phyloP scores from a whole-genome alignment of 2,329 filamentous ascomycete genomes.

The Exophiala mesophila region DNA sequence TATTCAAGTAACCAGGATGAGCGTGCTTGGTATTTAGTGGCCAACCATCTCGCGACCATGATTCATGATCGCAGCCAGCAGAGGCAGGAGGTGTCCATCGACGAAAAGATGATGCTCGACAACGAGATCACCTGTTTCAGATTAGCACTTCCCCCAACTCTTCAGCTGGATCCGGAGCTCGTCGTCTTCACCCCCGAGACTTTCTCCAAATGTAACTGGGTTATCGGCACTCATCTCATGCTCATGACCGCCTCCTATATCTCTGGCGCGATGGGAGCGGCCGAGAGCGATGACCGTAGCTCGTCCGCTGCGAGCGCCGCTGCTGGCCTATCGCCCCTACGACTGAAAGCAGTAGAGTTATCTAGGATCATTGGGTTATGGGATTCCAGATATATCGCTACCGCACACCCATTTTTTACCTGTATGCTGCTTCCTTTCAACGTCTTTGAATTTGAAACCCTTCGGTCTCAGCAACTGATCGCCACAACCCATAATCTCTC shows the following conservation, averaged over 20 bases:
- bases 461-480: constrained; percentile 14
- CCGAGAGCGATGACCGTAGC: constrained; percentile 16
- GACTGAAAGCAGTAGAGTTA: constrained; percentile 17
- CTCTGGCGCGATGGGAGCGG: constrained; percentile 11
- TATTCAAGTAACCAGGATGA: constrained; percentile 15
- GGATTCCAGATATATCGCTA: constrained; percentile 18
- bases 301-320: constrained; percentile 10
- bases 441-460: constrained; percentile 13
- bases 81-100: constrained; percentile 12
- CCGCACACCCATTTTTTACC: constrained; percentile 17
- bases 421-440: constrained; percentile 19
- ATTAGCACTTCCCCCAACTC: constrained; percentile 15
- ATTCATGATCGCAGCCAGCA: constrained; percentile 18
- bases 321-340: constrained; percentile 7
- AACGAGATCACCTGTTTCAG: constrained; percentile 21
- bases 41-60: constrained; percentile 17
- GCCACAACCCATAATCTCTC: constrained; percentile 15
- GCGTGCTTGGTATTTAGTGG: constrained; percentile 19
- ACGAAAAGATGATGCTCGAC: constrained; percentile 19
- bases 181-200: constrained; percentile 12
- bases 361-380: constrained; percentile 20
- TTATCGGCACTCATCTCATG: constrained; percentile 22
- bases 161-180: constrained; percentile 13
- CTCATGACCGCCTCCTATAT: constrained; percentile 18
- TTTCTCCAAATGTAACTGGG: constrained; percentile 18